Conservation (phyloP, 805 yeast genomes). For the Monosporozyma aquatica region DNA sequence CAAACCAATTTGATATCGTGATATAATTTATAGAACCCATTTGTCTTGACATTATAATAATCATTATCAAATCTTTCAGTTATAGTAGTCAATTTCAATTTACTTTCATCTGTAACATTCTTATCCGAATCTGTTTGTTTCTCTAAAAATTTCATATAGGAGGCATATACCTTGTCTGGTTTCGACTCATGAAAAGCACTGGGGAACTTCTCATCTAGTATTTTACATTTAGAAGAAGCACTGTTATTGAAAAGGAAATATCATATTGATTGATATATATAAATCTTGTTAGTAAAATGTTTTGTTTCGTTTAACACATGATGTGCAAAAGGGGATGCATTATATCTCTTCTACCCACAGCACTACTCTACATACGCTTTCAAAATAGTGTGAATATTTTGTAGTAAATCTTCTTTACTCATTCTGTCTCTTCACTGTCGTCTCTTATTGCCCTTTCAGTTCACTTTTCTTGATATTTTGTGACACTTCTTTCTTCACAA, state of each 20-base stretch:
- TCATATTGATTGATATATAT: neutral
- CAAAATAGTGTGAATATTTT: slow-evolving; percentile 17
- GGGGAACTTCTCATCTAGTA: slow-evolving; percentile 35
- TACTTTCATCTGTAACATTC: slow-evolving; percentile 18
- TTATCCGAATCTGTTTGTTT: slow-evolving; percentile 16
- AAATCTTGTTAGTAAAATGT: slow-evolving; percentile 2
- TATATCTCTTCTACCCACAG: too few species aligned
- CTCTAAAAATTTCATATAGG: slow-evolving; percentile 34
- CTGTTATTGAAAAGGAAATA: too few species aligned
- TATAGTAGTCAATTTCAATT: slow-evolving; percentile 34
- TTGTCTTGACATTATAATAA: slow-evolving; percentile 31
- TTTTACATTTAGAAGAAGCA: slow-evolving; percentile 27
- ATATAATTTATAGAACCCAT: slow-evolving; percentile 44
- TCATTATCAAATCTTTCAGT: slow-evolving; percentile 31
- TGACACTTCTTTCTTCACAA: too few species aligned
- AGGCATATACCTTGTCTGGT: slow-evolving; percentile 35
- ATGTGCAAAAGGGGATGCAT: neutral
- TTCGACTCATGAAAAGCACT: slow-evolving; percentile 38
- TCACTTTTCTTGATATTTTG: too few species aligned
- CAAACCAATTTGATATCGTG: slow-evolving; percentile 60
- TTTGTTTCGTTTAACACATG: too few species aligned
- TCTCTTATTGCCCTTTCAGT: too few species aligned
- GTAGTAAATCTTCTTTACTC: slow-evolving; percentile 6
- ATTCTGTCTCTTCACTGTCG: neutral
- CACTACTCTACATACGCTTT: slow-evolving; percentile 14